Evolutionary conservation across 2,329 filamentous ascomycete species (phyloP).

Genomic region (Pseudocercospora crystallina): DNA sequence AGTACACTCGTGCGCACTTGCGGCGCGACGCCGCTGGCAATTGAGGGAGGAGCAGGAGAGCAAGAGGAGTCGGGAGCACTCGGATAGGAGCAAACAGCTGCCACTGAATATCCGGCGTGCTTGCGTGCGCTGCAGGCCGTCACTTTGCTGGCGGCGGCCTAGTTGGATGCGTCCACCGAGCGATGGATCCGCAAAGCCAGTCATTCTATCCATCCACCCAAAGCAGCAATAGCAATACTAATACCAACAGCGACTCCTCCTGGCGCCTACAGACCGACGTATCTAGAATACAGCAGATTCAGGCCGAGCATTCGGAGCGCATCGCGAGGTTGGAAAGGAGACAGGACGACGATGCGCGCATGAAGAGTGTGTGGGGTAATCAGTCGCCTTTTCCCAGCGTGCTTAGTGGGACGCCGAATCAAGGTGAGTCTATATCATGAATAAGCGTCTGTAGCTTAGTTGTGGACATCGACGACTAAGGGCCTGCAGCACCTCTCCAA

Average conservation of each 20-base stretch:
- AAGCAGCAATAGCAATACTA: conserved; percentile 13
- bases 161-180: conserved; percentile 25
- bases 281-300: conserved; percentile 59
- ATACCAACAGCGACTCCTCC: conserved; percentile 51
- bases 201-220: conserved; percentile 56
- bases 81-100: neutral
- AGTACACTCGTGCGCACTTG: conserved; percentile 8
- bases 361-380: conserved; percentile 85
- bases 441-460: neutral
- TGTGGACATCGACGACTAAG: conserved; percentile 3
- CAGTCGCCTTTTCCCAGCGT: conserved; percentile 85
- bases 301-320: conserved; percentile 62
- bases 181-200: conserved; percentile 63
- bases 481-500: conserved; percentile 67
- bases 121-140: conserved; percentile 8
- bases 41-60: conserved; percentile 16
- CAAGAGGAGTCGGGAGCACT: conserved; percentile 1
- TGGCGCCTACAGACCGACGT: conserved; percentile 65
- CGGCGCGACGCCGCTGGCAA: conserved; percentile 19
- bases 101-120: too few relatives aligned
- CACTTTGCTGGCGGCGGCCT: conserved; percentile 11
- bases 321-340: conserved; percentile 61
- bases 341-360: conserved; percentile 61
- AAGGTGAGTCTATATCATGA: conserved; percentile 60
- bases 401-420: conserved; percentile 77